Percentiles rank a stretch among this genome's conserved stretches.
Evolutionary conservation across 352 stramenopile genomes (phyloP).

Genomic region (Globisporangium uncinulatum): DNA sequence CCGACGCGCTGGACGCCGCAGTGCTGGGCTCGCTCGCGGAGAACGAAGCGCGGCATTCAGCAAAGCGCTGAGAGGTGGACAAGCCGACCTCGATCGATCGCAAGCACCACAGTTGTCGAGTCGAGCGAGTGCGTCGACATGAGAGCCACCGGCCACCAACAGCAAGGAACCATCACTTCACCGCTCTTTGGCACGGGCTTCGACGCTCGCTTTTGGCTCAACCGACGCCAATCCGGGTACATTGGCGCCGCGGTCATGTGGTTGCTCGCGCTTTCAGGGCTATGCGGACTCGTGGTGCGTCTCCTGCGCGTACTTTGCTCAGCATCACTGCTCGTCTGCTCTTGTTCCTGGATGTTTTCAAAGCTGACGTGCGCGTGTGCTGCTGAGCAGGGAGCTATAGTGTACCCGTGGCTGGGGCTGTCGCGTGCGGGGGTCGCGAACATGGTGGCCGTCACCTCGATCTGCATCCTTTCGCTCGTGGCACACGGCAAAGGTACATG

Average conservation of each 20-base stretch:
- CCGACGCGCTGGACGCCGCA: too few species aligned
- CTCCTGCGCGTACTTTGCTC: not conserved
- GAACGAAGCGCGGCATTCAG: too few species aligned
- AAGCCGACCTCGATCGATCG: too few species aligned
- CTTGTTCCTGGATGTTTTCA: not conserved
- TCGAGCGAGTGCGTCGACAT: too few species aligned
- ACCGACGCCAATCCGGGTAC: conserved; percentile 86
- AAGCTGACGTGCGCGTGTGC: not conserved
- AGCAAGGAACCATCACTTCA: not conserved
- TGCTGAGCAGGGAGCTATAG: conserved; percentile 56
- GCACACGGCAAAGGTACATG: conserved; percentile 90
- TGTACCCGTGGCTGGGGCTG: conserved; percentile 90
- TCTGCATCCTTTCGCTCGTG: conserved; percentile 87
- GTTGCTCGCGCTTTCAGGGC: conserved; percentile 87
- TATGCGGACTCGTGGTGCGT: conserved; percentile 86
- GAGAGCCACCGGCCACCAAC: too few species aligned
- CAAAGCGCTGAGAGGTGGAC: too few species aligned
- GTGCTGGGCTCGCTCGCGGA: too few species aligned
- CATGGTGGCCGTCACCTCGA: conserved; percentile 48
- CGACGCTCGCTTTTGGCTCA: conserved; percentile 84
- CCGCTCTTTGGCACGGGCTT: conserved; percentile 66
- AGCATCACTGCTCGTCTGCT: not conserved
- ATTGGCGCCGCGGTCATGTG: conserved; percentile 89
- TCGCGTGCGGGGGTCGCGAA: conserved; percentile 63
- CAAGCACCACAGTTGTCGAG: too few species aligned